Evolutionary conservation across 331 rosid genomes (phyloP).

Genomic region (Rosa hybrid): DNA sequence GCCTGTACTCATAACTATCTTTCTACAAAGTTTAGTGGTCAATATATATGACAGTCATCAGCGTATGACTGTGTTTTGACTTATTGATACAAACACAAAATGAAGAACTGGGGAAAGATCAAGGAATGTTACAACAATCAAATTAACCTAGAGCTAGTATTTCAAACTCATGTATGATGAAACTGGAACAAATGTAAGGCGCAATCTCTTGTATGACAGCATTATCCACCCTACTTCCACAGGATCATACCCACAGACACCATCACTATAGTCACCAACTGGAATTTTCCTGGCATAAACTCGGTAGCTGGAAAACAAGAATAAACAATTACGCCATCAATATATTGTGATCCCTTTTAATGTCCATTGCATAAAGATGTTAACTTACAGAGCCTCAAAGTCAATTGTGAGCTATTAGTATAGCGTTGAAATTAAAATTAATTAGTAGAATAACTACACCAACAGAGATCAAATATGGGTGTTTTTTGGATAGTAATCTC

Average conservation of each 20-base stretch:
- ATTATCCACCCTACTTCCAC: slow-evolving; percentile 38
- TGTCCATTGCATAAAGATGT: slow-evolving; percentile 15
- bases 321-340: slow-evolving; percentile 10
- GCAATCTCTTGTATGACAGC: background rate
- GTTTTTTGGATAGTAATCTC: slow-evolving; percentile 3
- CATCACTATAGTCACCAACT: slow-evolving; percentile 45
- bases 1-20: slow-evolving; percentile 2
- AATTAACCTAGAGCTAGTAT: background rate
- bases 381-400: background rate
- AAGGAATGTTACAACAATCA: slow-evolving; percentile 18
- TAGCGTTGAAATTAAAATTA: background rate
- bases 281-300: slow-evolving; percentile 43
- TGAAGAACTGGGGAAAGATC: background rate
- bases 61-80: slow-evolving; percentile 4
- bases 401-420: too few relatives aligned
- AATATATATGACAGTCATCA: slow-evolving; percentile 3
- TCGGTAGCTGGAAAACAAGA: slow-evolving; percentile 45
- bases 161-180: background rate
- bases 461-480: background rate
- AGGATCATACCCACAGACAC: slow-evolving; percentile 46
- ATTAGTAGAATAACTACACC: background rate
- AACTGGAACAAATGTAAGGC: background rate
- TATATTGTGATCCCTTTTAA: background rate
- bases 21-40: background rate
- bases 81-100: slow-evolving; percentile 34